Percentiles rank a stretch among this genome's conserved stretches.
Conservation (phyloP, 345 rosid genomes). For the Erucastrum elatum region DNA sequence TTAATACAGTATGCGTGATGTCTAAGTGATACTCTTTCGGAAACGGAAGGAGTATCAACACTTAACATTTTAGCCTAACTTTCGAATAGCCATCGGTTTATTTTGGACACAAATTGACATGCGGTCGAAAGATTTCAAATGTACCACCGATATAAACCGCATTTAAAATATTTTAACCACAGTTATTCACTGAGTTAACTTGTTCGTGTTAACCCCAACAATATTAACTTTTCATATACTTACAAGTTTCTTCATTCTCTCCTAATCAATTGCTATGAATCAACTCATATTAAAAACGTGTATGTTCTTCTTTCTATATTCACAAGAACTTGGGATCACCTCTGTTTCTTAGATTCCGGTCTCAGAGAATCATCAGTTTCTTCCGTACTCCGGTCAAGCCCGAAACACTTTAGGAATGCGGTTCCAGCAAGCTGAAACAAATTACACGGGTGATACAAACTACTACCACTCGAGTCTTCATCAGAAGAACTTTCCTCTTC, state of each 20-base stretch:
- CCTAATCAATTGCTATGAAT: conserved; percentile 22
- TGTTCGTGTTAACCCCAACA: conserved; percentile 5
- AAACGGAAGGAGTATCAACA: neutral
- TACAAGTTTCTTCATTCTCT: conserved; percentile 22
- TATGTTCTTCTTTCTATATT: conserved; percentile 21
- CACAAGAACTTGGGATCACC: conserved; percentile 25
- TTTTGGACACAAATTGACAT: neutral
- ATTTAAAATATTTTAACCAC: neutral
- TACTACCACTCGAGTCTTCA: conserved; percentile 17
- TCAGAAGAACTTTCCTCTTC: conserved; percentile 17
- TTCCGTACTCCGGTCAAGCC: conserved; percentile 21
- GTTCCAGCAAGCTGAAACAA: conserved; percentile 37
- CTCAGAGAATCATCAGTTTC: conserved; percentile 31
- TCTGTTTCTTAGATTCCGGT: conserved; percentile 36
- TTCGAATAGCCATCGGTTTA: neutral
- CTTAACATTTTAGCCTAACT: neutral
- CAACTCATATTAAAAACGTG: conserved; percentile 18
- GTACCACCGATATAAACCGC: neutral
- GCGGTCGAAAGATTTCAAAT: neutral
- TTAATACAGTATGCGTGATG: too few species aligned
- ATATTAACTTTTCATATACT: neutral
- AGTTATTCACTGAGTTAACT: neutral
- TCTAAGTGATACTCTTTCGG: too few species aligned
- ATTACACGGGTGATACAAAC: conserved; percentile 31
- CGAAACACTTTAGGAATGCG: conserved; percentile 36